Base-by-base conservation (phyloP, 1,284 basidiomycete genomes). In the Phaffia rhodozyma region DNA sequence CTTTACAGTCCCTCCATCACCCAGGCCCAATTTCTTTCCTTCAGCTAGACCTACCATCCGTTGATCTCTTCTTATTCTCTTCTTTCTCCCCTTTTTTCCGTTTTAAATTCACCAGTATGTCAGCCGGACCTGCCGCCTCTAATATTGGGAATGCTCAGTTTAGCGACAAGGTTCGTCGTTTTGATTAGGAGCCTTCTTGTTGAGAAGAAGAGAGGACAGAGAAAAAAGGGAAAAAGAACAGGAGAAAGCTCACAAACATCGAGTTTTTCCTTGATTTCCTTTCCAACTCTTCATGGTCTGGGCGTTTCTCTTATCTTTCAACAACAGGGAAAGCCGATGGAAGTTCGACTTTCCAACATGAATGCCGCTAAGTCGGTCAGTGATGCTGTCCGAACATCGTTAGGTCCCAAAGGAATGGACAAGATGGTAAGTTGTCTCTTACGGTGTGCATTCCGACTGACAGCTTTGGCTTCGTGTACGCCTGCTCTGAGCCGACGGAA, bases 361-460 rank as follows among this genome's bases (percentile, higher is more conserved):
- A 86, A 92, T 67, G 92, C 92, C 52, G 92, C 92, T 32, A 96
- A 96, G 81, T 89, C 96, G 47, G 96, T 99, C 71, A 92, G 91
- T 71, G 94, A 97, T 79, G 94, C 92, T 60, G 91, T 99, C 48
- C 82, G 96, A 72, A 98, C 96, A 59, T 97, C 92, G 60, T 78
- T 99, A 68, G 96, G 96, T 23, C 96, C 96, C 55, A 86, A 90
- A 77, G 96, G 96, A 69, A 98, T 98, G 96, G 96, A 98, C 80
- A 97, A 97, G 80, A 97, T 97, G 93, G 92, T 88, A 71, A 67
- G 79, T 72, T 25, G 55, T 60, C 61, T 48, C 29, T 30, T 25
- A 30, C 51, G 38, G 38, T 55, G 54, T 30, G 58, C 20, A 51
- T 59, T 30, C 30, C 5, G 43, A 61, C 49, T 11, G 38, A 43